Percentiles rank a stretch among this genome's conserved stretches.
These are phyloP conservation scores for Pleurotus salmoneostramineus DNA, from an alignment of 768 basidiomycete species.

Conservation along the genomic window DNA sequence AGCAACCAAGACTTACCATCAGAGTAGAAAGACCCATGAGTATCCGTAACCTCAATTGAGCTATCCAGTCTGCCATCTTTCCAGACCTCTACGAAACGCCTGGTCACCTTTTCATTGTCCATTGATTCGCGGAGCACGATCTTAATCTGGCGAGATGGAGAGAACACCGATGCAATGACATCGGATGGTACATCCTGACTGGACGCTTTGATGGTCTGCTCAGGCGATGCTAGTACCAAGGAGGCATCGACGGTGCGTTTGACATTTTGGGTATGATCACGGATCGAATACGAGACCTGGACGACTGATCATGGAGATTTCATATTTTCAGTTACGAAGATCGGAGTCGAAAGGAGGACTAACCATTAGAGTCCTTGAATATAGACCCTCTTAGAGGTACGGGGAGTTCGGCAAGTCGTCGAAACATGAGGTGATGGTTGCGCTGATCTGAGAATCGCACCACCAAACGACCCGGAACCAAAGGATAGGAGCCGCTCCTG, in stretches of 20 bases:
- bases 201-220: no score
- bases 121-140: slow-evolving; percentile 43
- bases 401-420: slow-evolving; percentile 35
- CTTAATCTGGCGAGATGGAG: slow-evolving; percentile 34
- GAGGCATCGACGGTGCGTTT: slow-evolving; percentile 18
- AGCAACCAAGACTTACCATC: slow-evolving; percentile 41
- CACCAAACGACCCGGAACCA: no score
- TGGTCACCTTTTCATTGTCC: slow-evolving; percentile 25
- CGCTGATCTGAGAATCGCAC: no score
- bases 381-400: slow-evolving; percentile 30
- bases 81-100: slow-evolving; percentile 61
- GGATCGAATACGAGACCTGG: slow-evolving; percentile 40
- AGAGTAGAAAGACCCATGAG: slow-evolving; percentile 55
- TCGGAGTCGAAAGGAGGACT: not conserved
- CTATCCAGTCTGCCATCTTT: slow-evolving; percentile 34
- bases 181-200: slow-evolving; percentile 23
- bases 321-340: not conserved
- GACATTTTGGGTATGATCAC: slow-evolving; percentile 47
- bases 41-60: slow-evolving; percentile 52
- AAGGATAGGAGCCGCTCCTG: no score
- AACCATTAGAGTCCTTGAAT: slow-evolving; percentile 14
- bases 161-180: slow-evolving; percentile 24
- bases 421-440: slow-evolving; percentile 23
- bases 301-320: slow-evolving; percentile 23
- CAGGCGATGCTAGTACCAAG: no score